Evolutionary conservation across 768 basidiomycete species (phyloP), one percentile per base, ranked within the genome.

Genomic region (Myochromella boudieri): DNA sequence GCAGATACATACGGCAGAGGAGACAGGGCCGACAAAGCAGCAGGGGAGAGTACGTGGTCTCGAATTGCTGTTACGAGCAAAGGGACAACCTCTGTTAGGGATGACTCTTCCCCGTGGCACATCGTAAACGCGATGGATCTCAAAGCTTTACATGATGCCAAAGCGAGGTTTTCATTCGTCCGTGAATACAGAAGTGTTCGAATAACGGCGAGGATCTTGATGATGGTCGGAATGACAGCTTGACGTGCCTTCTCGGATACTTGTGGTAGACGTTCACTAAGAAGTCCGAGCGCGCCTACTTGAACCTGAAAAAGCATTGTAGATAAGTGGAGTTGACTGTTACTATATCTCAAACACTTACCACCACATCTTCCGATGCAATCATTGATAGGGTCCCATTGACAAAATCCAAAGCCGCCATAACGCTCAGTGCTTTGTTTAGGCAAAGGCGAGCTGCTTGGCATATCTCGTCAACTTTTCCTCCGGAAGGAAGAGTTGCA

Each of bases 341-440:
- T 39, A 24, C 33, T 22, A 9, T 21, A 43, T 8, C 14, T 59
- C 77, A 50, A 47, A 88, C 87, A 58, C 78, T 53, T 48, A 89
- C 88, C 60, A 67, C 67, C 21, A 60, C 45, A 32, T 86, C 76
- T 1, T 72, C 69, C 3, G 77, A 81, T 22, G 72, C 64, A 10
- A 90, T 56, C 66, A 90, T 82, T 1, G 71, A 66, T 15, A 77
- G 46, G 4, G 81, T 67, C 4, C 86, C 75, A 21, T 63, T 57
- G 42, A 89, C 66, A 66, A 95, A 95, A 54, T 85, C 80, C 24
- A 68, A 61, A 2, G 85, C 91, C 6, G 85, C 76, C 68, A 95
- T 83, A 33, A 82, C 76, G 18, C 64, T 70, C 42, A 92, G 74
- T 2, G 80, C 68, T 37, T 71, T 76, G 12, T 67, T 72, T 39